These are phyloP conservation scores for Xylariaceae sp. DNA, from an alignment of 2,329 filamentous ascomycete species.

Conservation along the genomic window DNA sequence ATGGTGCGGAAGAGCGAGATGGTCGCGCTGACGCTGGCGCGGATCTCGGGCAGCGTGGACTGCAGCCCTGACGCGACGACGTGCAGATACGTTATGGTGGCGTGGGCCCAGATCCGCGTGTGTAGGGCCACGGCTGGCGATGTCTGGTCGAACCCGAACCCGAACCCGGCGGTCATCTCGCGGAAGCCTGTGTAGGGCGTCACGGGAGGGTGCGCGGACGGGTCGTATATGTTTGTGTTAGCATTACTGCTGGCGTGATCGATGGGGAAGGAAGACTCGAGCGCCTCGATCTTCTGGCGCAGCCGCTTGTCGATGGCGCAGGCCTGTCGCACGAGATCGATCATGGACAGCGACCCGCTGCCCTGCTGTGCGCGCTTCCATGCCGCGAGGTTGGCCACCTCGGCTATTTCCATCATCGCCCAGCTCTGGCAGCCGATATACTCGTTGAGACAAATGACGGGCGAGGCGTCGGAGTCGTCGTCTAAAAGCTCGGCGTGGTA, in stretches of 20 bases:
- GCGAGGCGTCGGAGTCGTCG: conserved; percentile 41
- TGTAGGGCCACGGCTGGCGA: conserved; percentile 30
- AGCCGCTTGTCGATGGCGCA: conserved; percentile 29
- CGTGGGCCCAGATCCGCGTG: conserved; percentile 40
- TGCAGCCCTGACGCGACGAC: conserved; percentile 37
- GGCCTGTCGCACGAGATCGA: conserved; percentile 33
- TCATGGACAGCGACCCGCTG: conserved; percentile 52
- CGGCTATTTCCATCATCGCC: conserved; percentile 60
- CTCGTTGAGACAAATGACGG: conserved; percentile 53
- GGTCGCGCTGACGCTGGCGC: conserved; percentile 28
- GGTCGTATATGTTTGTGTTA: conserved; percentile 17
- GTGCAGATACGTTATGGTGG: conserved; percentile 36
- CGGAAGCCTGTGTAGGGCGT: conserved; percentile 29
- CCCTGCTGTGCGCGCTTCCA: conserved; percentile 60
- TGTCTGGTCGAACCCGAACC: conserved; percentile 10
- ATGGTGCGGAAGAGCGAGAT: conserved; percentile 31
- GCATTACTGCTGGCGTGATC: neutral
- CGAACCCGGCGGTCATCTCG: conserved; percentile 22
- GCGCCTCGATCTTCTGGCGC: conserved; percentile 15
- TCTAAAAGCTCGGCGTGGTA: conserved; percentile 51
- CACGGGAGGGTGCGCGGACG: conserved; percentile 23
- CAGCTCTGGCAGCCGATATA: conserved; percentile 65
- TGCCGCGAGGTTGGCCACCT: conserved; percentile 59
- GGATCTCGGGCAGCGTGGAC: conserved; percentile 32
- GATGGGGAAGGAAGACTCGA: neutral